Conservation (phyloP, 2,329 filamentous ascomycete genomes). For the Chaetomiaceae sp. region DNA sequence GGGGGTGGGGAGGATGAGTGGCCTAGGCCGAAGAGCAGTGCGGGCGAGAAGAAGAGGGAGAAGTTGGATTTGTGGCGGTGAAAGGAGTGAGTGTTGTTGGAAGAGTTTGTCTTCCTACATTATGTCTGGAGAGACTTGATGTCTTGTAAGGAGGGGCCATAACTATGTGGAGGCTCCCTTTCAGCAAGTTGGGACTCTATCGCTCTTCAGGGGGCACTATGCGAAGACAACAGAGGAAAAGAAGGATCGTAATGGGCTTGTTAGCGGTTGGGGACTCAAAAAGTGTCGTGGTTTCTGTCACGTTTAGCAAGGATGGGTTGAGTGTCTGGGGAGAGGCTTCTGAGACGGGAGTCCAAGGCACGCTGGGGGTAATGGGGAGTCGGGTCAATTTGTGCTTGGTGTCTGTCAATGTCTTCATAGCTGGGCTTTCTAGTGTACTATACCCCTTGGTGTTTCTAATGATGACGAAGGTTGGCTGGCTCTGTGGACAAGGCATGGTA, state of each 20-base stretch:
- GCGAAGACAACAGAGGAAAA: too few species aligned
- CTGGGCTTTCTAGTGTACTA: background rate
- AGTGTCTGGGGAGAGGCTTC: background rate
- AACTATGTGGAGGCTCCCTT: too few species aligned
- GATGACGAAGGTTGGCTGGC: too few species aligned
- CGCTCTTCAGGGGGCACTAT: too few species aligned
- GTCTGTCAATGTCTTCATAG: background rate
- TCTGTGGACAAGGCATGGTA: too few species aligned
- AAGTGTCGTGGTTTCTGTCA: background rate
- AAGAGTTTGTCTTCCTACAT: background rate
- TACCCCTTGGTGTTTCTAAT: background rate
- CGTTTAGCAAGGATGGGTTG: background rate
- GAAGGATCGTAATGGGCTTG: too few species aligned
- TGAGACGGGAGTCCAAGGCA: background rate
- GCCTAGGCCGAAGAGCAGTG: conserved; percentile 24
- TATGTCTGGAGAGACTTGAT: too few species aligned
- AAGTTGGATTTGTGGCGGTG: conserved; percentile 28
- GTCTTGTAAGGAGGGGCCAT: too few species aligned
- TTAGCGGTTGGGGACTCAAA: too few species aligned
- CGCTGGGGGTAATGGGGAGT: background rate
- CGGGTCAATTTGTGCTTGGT: background rate
- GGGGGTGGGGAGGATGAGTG: conserved; percentile 22
- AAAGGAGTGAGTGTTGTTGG: background rate
- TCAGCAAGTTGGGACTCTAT: too few species aligned
- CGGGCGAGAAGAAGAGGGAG: conserved; percentile 26